These are phyloP conservation scores for Carex sylvatica DNA, from an alignment of 202 grass and related monocot genomes.

Conservation along the genomic window DNA sequence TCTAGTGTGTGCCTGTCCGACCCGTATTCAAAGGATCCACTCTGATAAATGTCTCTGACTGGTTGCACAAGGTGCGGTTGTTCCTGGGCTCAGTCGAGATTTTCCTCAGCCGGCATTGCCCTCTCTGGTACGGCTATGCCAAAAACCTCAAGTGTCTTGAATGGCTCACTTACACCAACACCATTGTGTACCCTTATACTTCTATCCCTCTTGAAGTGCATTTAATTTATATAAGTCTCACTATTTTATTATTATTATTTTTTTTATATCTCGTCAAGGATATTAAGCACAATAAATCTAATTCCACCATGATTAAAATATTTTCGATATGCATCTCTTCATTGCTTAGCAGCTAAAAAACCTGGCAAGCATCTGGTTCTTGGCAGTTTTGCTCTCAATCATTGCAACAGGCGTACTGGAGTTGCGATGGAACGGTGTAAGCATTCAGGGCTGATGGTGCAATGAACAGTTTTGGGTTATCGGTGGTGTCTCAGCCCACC, in stretches of 20 bases:
- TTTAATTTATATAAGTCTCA: constrained; percentile 18
- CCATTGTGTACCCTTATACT: constrained; percentile 91
- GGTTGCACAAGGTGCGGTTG: constrained; percentile 86
- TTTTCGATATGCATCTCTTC: neutral
- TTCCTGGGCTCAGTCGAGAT: constrained; percentile 77
- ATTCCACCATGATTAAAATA: too few relatives aligned
- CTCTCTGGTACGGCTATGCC: constrained; percentile 82
- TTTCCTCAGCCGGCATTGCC: constrained; percentile 93
- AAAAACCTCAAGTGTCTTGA: constrained; percentile 85
- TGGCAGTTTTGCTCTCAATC: constrained; percentile 82
- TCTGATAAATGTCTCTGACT: constrained; percentile 68
- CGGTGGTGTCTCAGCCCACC: constrained; percentile 73
- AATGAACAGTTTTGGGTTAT: constrained; percentile 99
- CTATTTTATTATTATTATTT: neutral
- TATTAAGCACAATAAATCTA: neutral
- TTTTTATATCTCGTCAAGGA: neutral
- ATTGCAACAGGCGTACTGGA: constrained; percentile 78
- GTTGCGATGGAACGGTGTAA: constrained; percentile 85
- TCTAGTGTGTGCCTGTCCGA: constrained; percentile 61
- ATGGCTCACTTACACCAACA: constrained; percentile 88
- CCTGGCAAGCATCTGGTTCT: constrained; percentile 91
- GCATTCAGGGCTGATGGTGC: constrained; percentile 88
- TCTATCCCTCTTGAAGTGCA: constrained; percentile 64
- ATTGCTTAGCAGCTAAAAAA: constrained; percentile 58
- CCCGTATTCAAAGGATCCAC: constrained; percentile 82